Conservation (phyloP, 305 asterid genomes). For the Fraxinus sp. region DNA sequence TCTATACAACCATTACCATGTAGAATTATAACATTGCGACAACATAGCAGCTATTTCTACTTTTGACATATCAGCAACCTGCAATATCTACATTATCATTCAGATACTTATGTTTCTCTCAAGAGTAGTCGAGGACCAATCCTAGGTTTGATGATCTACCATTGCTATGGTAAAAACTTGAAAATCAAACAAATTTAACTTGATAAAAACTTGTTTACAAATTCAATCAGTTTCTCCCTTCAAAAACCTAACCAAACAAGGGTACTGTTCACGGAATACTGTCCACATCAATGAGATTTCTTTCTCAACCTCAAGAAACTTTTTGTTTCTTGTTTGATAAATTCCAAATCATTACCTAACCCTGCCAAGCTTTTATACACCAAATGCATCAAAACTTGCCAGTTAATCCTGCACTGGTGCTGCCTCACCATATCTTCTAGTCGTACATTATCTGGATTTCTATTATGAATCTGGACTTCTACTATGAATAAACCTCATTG, state of each 20-base stretch:
- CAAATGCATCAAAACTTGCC: neutral
- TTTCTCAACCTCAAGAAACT: conserved; percentile 8
- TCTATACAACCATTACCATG: neutral
- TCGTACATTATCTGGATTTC: neutral
- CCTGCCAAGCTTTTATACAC: neutral
- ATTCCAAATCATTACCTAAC: conserved; percentile 4
- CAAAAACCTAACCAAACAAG: neutral
- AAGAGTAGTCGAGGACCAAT: neutral
- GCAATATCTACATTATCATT: neutral
- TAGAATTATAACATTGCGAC: neutral
- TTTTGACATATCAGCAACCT: neutral
- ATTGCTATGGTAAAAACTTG: neutral
- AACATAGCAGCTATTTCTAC: neutral
- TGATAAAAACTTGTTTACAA: neutral
- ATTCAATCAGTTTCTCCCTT: neutral
- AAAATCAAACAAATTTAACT: neutral
- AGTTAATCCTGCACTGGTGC: neutral
- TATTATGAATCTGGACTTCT: neutral
- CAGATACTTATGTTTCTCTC: neutral
- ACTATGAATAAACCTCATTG: neutral
- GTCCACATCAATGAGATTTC: neutral
- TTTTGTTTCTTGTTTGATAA: neutral
- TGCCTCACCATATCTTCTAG: neutral
- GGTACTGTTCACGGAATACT: neutral
- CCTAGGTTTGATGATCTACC: neutral